phyloP scores from a whole-genome alignment of 2,329 filamentous ascomycete species.

The Colletotrichum tabaci region DNA sequence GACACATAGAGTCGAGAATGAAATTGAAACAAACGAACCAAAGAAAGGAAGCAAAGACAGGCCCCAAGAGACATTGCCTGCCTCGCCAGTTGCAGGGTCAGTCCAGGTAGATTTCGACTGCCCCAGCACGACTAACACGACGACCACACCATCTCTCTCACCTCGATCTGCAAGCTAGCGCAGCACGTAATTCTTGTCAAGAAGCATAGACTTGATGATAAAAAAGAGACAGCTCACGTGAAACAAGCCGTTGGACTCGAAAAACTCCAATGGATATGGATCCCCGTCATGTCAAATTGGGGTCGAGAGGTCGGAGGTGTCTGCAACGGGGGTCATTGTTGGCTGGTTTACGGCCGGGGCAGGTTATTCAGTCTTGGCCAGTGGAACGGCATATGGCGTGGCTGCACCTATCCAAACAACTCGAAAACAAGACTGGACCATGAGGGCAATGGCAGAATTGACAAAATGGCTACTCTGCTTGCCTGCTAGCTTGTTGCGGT shows the following conservation, averaged over 20 bases:
- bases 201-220: neutral
- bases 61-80: conserved; percentile 1
- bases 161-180: conserved; percentile 9
- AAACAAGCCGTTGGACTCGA: conserved; percentile 24
- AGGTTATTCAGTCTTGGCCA: conserved; percentile 44
- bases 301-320: neutral
- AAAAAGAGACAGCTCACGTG: conserved; percentile 36
- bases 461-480: conserved; percentile 25
- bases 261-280: conserved; percentile 2
- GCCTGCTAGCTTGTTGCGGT: conserved; percentile 32
- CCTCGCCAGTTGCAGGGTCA: neutral
- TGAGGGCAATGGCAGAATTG: conserved; percentile 3
- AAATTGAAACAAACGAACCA: conserved; percentile 20
- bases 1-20: neutral
- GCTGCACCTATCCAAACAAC: conserved; percentile 38
- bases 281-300: conserved; percentile 13
- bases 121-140: conserved; percentile 21
- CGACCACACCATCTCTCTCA: conserved; percentile 13
- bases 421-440: conserved; percentile 29
- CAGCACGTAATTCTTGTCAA: conserved; percentile 7
- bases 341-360: conserved; percentile 39
- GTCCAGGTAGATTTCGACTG: neutral
- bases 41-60: conserved; percentile 24
- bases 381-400: conserved; percentile 36
- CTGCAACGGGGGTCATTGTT: conserved; percentile 35